phyloP scores from a whole-genome alignment of 73 alveolate species.

The Tetrahymena elliotti region DNA sequence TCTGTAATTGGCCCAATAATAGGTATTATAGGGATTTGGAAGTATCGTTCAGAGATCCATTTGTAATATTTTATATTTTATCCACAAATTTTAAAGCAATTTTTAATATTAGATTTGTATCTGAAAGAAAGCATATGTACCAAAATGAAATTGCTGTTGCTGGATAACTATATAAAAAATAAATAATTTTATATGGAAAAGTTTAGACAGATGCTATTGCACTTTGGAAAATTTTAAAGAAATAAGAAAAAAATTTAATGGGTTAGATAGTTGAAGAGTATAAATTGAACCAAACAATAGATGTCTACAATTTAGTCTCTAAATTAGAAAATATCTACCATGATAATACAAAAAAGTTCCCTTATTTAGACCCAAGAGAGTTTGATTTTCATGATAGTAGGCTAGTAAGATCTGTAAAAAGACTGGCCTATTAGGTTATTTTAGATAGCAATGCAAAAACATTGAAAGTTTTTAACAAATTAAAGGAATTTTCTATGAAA shows the following conservation, averaged over 20 bases:
- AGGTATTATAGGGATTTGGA: not conserved
- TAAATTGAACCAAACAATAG: not conserved
- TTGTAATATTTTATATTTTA: not conserved
- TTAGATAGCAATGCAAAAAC: not conserved
- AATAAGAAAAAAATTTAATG: not conserved
- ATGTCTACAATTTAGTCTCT: not conserved
- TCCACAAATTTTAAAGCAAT: not conserved
- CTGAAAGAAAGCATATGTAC: not conserved
- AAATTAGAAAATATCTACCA: not conserved
- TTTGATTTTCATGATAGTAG: not conserved
- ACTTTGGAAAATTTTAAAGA: not conserved
- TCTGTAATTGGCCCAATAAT: not conserved
- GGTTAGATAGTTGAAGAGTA: not conserved
- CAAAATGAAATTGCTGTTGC: not conserved
- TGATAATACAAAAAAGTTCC: not conserved
- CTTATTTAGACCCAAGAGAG: not conserved
- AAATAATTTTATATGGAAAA: not conserved
- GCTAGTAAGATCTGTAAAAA: not conserved
- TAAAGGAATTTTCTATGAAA: not conserved
- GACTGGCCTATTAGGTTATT: not conserved
- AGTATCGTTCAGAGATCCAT: not conserved
- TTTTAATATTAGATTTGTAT: not conserved
- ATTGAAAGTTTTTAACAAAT: not conserved
- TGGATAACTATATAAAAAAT: not conserved
- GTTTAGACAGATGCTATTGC: not conserved